Base-by-base conservation (phyloP, 1,139 yeast genomes). In the Kodamaea sp. region DNA sequence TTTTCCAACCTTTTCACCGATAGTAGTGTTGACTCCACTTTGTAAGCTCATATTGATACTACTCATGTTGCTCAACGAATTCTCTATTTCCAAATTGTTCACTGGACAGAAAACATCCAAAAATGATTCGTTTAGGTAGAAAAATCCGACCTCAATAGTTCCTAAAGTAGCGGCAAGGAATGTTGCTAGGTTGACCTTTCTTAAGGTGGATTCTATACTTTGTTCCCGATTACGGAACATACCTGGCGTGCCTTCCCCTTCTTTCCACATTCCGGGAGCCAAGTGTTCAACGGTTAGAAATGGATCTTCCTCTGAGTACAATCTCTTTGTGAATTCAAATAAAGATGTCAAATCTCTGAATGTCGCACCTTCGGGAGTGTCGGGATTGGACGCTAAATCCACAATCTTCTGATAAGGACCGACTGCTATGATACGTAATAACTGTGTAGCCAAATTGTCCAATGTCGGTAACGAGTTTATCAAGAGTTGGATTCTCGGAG, bases 121-220 rank as follows among this genome's bases (percentile, higher is more conserved):
- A 48, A 90, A 92, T 31, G 83, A 78, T 52, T 86, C 89, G 57
- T 90, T 86, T 46, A 92, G 70, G 54, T 83, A 82, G 61, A 82
- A 85, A 55, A 92, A 89, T 1, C 97, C 97, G 31, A 87, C 83
- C 43, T 87, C 94, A 39, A 85, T 74, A 5, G 87, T 75, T 32
- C 96, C 95, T 42, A 89, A 69, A 1, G 94, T 78, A 0, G 97
- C 95, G 11, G 89, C 76, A 28, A 88, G 66, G 54, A 89, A 92
- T 0, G 96, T 88, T 0, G 96, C 87, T 47, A 92, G 61, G 50
- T 92, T 92, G 2, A 89, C 86, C 48, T 90, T 86, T 41, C 95
- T 77, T 24, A 90, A 59, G 0, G 92, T 80, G 15, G 83, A 73
- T 42, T 80, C 86, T 25, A 81, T 71, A 37, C 83, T 73, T 36